phyloP scores from a whole-genome alignment of 148 eudicot species.

The Rheum nobile region DNA sequence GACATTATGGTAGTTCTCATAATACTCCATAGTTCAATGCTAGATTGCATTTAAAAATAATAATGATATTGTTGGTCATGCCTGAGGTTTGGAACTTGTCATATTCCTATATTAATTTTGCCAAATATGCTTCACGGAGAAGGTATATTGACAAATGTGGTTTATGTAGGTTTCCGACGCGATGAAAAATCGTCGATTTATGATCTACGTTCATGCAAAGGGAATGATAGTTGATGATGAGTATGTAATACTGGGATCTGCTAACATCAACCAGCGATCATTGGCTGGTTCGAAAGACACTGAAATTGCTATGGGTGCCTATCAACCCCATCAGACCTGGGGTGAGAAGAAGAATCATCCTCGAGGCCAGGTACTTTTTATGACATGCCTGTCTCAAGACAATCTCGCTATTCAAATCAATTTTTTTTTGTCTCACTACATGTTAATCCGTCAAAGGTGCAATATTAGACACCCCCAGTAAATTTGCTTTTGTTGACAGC shows the following conservation, averaged over 20 bases:
- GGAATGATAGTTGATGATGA: constrained; percentile 88
- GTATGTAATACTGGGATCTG: constrained; percentile 67
- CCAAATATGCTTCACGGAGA: not conserved
- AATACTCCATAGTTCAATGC: not conserved
- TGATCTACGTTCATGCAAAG: constrained; percentile 84
- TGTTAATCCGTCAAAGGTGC: not conserved
- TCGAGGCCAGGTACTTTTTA: constrained; percentile 53
- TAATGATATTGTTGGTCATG: not conserved
- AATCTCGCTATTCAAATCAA: not conserved
- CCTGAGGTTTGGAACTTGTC: not conserved
- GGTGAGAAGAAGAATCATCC: constrained; percentile 42
- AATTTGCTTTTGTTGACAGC: no score
- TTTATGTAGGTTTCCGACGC: constrained; percentile 44
- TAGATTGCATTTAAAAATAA: not conserved
- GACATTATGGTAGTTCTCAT: not conserved
- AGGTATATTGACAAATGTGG: not conserved
- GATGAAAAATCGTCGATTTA: constrained; percentile 44
- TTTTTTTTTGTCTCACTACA: not conserved
- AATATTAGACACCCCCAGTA: not conserved
- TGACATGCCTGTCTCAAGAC: not conserved
- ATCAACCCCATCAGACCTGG: constrained; percentile 71
- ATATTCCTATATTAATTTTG: not conserved
- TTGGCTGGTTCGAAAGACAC: constrained; percentile 82
- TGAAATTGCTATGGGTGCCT: constrained; percentile 78
- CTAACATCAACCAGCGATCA: constrained; percentile 78